A percentile compares a stretch with the other conserved stretches of the same genome.
Evolutionary conservation across 73 alveolate species (phyloP).

Genomic region (Paramecium caudatum): DNA sequence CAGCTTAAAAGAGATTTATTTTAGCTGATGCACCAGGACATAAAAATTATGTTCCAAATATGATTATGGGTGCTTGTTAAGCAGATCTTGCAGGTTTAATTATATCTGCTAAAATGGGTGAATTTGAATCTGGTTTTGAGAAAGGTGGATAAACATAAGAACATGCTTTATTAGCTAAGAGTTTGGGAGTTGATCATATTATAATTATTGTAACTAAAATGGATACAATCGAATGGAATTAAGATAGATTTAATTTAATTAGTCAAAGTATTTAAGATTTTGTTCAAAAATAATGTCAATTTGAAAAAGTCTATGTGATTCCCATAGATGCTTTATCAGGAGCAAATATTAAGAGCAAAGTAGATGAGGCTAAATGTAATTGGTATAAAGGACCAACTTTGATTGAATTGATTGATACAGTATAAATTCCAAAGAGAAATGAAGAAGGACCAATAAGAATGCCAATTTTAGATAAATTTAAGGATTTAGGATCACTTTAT

Average conservation of each 20-base stretch:
- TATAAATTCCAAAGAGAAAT: constrained; percentile 93
- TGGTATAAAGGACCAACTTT: constrained; percentile 99
- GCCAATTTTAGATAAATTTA: constrained; percentile 79
- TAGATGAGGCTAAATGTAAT: constrained; percentile 84
- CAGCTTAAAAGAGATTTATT: constrained; percentile 91
- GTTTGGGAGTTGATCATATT: constrained; percentile 96
- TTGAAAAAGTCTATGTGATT: constrained; percentile 75
- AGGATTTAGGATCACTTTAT: constrained; percentile 69
- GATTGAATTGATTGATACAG: constrained; percentile 93
- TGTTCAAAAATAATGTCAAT: constrained; percentile 62
- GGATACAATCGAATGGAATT: constrained; percentile 99
- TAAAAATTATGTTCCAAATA: constrained; percentile 99
- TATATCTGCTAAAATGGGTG: constrained; percentile 98
- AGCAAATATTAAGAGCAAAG: constrained; percentile 89
- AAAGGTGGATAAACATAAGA: constrained; percentile 99
- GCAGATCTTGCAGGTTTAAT: constrained; percentile 99
- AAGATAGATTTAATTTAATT: constrained; percentile 89
- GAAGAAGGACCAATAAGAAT: constrained; percentile 97
- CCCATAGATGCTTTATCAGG: constrained; percentile 99
- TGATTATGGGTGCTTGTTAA: constrained; percentile 99
- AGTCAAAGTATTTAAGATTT: constrained; percentile 50
- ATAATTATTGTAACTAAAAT: constrained; percentile 98
- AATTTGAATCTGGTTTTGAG: constrained; percentile 99
- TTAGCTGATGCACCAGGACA: constrained; percentile 99
- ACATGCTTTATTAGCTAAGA: constrained; percentile 97